Percentiles rank a stretch among this genome's conserved stretches.
Conservation (phyloP, 352 stramenopile species). For the Phytophthora pisi region DNA sequence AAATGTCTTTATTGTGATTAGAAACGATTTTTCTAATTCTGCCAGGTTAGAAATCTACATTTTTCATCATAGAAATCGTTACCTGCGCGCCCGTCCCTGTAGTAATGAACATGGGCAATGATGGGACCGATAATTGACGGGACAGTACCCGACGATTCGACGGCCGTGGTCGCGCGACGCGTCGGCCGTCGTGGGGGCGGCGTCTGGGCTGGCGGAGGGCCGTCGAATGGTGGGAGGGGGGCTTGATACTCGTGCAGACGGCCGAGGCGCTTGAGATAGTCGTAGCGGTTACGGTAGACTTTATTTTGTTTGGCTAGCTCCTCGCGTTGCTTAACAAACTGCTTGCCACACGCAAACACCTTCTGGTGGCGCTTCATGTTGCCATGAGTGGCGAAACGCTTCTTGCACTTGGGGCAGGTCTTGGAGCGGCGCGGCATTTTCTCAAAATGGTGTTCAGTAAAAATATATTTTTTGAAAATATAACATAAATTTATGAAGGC, state of each 20-base stretch:
- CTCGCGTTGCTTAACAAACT: neutral
- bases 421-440: neutral
- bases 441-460: neutral
- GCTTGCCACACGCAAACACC: neutral
- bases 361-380: neutral
- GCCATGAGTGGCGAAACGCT: neutral
- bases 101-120: neutral
- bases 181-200: too few relatives aligned
- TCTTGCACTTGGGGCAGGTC: neutral
- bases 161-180: neutral
- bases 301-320: neutral
- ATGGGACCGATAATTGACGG: neutral
- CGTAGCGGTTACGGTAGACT: neutral
- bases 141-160: neutral
- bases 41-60: neutral
- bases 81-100: neutral
- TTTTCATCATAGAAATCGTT: neutral
- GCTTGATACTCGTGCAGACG: neutral
- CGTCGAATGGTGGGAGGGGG: neutral
- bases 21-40: neutral
- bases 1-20: neutral
- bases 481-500: neutral
- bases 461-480: neutral
- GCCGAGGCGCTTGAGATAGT: neutral
- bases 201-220: neutral